These are phyloP conservation scores for Geotrichum carabidarum DNA, from an alignment of 1,139 yeast species.

Conservation along the genomic window DNA sequence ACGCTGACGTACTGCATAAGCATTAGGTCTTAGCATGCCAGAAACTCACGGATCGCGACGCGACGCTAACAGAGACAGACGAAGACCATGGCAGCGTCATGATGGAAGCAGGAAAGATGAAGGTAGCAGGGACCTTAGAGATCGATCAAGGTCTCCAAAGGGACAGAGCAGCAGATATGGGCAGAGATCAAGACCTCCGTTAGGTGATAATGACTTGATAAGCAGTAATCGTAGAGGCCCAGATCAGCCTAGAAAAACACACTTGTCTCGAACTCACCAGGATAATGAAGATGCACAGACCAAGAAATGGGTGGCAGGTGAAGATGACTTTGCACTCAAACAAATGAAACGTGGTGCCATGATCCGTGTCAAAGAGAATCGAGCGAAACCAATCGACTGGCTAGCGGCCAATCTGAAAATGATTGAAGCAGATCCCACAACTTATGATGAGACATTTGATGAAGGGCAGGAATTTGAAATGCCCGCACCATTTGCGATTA, in stretches of 20 bases:
- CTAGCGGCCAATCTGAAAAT: conserved; percentile 28
- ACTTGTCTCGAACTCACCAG: conserved; percentile 18
- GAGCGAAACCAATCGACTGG: conserved; percentile 32
- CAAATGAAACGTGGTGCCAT: conserved; percentile 36
- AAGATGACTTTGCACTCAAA: conserved; percentile 33
- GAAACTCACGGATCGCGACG: neutral
- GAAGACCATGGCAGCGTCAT: neutral
- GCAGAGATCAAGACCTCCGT: neutral
- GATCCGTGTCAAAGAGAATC: conserved; percentile 32
- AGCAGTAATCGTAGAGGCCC: neutral
- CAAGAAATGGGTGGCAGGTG: conserved; percentile 35
- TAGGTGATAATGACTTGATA: neutral
- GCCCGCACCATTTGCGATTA: conserved; percentile 26
- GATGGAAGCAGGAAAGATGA: neutral
- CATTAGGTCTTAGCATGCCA: neutral
- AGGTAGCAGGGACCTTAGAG: neutral
- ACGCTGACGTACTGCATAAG: too few relatives aligned
- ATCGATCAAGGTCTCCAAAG: neutral
- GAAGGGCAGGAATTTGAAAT: conserved; percentile 24
- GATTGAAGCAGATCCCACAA: conserved; percentile 24
- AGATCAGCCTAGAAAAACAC: conserved; percentile 7
- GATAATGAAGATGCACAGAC: conserved; percentile 21
- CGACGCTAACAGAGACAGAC: neutral
- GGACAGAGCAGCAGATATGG: neutral
- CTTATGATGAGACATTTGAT: conserved; percentile 22